phyloP scores from a whole-genome alignment of 2,329 filamentous ascomycete species.

The Gliomastix tumulicola region DNA sequence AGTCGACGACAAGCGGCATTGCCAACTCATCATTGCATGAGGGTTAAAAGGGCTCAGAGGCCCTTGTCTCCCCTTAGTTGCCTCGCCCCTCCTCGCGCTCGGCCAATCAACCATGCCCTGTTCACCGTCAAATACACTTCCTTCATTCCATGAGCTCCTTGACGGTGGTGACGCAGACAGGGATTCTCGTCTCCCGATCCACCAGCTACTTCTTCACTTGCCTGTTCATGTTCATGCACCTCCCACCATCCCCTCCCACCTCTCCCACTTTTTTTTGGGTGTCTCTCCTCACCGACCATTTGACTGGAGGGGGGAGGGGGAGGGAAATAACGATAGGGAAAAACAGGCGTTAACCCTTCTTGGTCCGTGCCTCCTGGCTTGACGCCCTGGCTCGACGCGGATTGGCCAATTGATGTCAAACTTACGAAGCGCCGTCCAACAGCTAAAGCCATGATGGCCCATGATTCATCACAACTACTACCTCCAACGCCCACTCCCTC shows the following conservation, averaged over 20 bases:
- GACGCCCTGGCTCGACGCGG: not conserved
- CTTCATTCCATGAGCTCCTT: slow-evolving; percentile 4
- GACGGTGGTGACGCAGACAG: slow-evolving; percentile 2
- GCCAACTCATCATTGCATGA: slow-evolving; percentile 76
- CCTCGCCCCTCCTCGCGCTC: slow-evolving; percentile 20
- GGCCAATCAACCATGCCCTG: slow-evolving; percentile 13
- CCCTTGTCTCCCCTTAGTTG: slow-evolving; percentile 32
- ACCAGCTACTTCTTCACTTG: slow-evolving; percentile 14
- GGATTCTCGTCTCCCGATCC: slow-evolving; percentile 1
- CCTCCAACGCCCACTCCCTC: no score
- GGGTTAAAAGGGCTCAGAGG: slow-evolving; percentile 32
- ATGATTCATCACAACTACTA: no score
- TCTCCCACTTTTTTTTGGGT: not conserved
- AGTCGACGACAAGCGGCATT: slow-evolving; percentile 50
- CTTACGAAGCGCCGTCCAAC: no score
- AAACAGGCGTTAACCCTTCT: no score
- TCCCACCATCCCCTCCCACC: slow-evolving; percentile 8
- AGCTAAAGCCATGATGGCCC: no score
- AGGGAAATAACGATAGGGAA: no score
- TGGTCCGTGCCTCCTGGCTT: no score
- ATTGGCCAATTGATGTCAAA: slow-evolving; percentile 3
- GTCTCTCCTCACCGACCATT: slow-evolving; percentile 17
- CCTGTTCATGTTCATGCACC: slow-evolving; percentile 23
- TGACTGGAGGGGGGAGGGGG: no score
- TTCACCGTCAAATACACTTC: slow-evolving; percentile 12